These are phyloP conservation scores for Jaapia argillacea DNA, from an alignment of 768 basidiomycete genomes.

Conservation along the genomic window DNA sequence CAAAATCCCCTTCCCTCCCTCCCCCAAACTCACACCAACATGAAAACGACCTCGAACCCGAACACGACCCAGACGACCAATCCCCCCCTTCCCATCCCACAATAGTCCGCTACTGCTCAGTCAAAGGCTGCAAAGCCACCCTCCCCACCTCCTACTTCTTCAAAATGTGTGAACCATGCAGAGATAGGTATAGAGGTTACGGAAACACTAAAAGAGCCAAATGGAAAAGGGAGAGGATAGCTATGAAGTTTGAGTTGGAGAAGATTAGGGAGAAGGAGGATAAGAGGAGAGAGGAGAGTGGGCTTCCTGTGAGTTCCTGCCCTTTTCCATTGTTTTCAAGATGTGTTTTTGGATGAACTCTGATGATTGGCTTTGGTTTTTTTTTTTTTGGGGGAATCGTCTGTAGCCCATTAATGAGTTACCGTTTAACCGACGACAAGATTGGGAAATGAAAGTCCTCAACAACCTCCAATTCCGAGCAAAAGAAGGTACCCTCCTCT, in stretches of 20 bases:
- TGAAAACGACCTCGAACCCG: background rate
- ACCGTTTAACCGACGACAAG: slow-evolving; percentile 21
- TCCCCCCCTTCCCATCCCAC: no score
- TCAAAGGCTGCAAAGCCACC: slow-evolving; percentile 42
- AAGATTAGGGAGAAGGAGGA: slow-evolving; percentile 29
- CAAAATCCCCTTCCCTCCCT: background rate
- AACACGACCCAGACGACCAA: background rate
- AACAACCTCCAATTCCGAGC: slow-evolving; percentile 7
- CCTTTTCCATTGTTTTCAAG: no score
- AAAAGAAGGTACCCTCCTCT: slow-evolving; percentile 5
- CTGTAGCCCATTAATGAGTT: slow-evolving; percentile 24
- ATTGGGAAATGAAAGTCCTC: slow-evolving; percentile 18
- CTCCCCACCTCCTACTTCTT: slow-evolving; percentile 26
- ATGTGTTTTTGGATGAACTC: no score
- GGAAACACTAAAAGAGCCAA: slow-evolving; percentile 46
- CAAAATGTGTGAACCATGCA: slow-evolving; percentile 25
- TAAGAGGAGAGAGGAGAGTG: slow-evolving; percentile 20
- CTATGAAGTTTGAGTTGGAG: slow-evolving; percentile 30
- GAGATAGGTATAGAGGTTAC: slow-evolving; percentile 38
- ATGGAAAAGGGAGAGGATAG: slow-evolving; percentile 36
- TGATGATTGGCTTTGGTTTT: slow-evolving; percentile 4
- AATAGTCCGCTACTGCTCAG: slow-evolving; percentile 38
- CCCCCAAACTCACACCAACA: background rate
- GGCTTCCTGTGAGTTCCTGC: slow-evolving; percentile 31
- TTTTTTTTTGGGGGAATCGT: slow-evolving; percentile 1